Evolutionary conservation across 768 basidiomycete genomes (phyloP).

Genomic region (Chiua virens): DNA sequence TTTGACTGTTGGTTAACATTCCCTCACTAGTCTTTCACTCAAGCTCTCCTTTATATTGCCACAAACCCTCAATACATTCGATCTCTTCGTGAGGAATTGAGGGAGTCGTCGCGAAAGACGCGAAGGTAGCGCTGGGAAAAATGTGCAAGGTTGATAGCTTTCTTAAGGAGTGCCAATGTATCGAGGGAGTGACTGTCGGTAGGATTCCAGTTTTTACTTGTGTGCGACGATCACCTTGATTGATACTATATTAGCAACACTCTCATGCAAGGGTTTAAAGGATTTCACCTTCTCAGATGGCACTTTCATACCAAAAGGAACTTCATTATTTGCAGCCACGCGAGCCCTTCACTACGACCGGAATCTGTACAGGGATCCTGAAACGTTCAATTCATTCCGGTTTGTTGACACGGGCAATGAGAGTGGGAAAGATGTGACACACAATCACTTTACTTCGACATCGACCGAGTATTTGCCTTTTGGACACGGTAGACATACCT

Average conservation of each 20-base stretch:
- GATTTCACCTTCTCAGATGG: slow-evolving; percentile 40
- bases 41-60: slow-evolving; percentile 37
- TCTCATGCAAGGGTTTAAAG: slow-evolving; percentile 33
- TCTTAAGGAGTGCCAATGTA: slow-evolving; percentile 35
- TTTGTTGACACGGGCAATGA: slow-evolving; percentile 39
- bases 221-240: not conserved
- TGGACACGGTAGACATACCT: slow-evolving; percentile 33
- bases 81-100: slow-evolving; percentile 41
- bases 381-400: slow-evolving; percentile 48
- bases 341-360: slow-evolving; percentile 22
- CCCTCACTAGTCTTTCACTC: slow-evolving; percentile 27
- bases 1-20: not conserved
- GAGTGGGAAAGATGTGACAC: slow-evolving; percentile 31
- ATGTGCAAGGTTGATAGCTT: slow-evolving; percentile 42
- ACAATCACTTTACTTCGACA: slow-evolving; percentile 39
- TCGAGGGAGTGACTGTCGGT: slow-evolving; percentile 30
- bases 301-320: slow-evolving; percentile 36
- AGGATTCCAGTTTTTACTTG: not conserved
- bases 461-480: slow-evolving; percentile 36
- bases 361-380: slow-evolving; percentile 32
- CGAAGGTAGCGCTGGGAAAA: slow-evolving; percentile 23
- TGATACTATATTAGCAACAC: slow-evolving; percentile 14
- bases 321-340: slow-evolving; percentile 19
- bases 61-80: slow-evolving; percentile 33
- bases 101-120: slow-evolving; percentile 22